Evolutionary conservation across 2,329 filamentous ascomycete species (phyloP).

Genomic region (Venturia aucupariae): DNA sequence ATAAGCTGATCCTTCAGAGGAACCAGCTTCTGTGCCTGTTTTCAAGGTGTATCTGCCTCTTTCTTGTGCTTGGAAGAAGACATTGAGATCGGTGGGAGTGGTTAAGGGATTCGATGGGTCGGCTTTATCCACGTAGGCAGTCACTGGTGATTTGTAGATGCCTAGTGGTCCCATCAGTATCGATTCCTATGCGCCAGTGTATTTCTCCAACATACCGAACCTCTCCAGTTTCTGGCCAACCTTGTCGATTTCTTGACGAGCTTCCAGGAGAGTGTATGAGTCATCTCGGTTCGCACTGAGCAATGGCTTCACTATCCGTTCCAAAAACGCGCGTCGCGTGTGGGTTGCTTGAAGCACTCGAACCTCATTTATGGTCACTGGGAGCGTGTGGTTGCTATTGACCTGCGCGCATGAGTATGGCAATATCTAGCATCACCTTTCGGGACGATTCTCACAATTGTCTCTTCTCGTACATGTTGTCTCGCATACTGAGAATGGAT

Average conservation of each 20-base stretch:
- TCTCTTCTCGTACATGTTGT: slow-evolving; percentile 53
- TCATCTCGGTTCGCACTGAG: slow-evolving; percentile 57
- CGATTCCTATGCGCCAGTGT: neutral
- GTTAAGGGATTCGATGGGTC: slow-evolving; percentile 58
- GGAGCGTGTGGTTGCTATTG: slow-evolving; percentile 72
- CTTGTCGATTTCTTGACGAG: slow-evolving; percentile 60
- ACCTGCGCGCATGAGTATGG: slow-evolving; percentile 42
- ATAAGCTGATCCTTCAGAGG: slow-evolving; percentile 88
- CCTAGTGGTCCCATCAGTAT: slow-evolving; percentile 40
- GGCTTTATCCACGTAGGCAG: slow-evolving; percentile 72
- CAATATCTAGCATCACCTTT: slow-evolving; percentile 11
- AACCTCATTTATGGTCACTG: slow-evolving; percentile 79
- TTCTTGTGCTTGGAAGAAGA: slow-evolving; percentile 70
- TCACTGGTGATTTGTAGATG: slow-evolving; percentile 77
- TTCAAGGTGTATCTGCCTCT: slow-evolving; percentile 78
- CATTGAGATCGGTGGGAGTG: slow-evolving; percentile 67
- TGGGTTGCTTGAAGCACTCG: slow-evolving; percentile 73
- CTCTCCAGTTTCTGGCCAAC: slow-evolving; percentile 66
- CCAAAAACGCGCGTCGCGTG: slow-evolving; percentile 76
- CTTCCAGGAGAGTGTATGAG: slow-evolving; percentile 70
- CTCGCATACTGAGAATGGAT: slow-evolving; percentile 50
- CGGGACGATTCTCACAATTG: slow-evolving; percentile 46
- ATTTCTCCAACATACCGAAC: slow-evolving; percentile 53
- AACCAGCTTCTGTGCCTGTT: slow-evolving; percentile 89
- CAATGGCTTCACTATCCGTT: slow-evolving; percentile 70